phyloP scores from a whole-genome alignment of 345 rosid genomes.

The Gossypium sturtianum region DNA sequence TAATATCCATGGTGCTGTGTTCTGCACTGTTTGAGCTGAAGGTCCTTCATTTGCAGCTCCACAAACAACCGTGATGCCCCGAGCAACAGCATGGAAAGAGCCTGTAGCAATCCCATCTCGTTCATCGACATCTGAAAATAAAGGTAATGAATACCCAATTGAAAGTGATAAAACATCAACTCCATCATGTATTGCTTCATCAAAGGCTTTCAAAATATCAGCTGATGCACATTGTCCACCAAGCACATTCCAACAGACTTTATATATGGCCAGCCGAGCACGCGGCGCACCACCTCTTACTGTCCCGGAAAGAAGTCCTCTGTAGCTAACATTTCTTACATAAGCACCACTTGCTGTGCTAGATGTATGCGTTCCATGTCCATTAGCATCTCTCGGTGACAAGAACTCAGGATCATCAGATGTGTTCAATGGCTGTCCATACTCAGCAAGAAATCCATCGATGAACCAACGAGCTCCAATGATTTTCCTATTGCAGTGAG shows the following conservation, averaged over 20 bases:
- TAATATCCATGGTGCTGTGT: constrained; percentile 55
- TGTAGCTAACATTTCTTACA: constrained; percentile 26
- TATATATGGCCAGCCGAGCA: constrained; percentile 41
- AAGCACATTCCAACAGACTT: constrained; percentile 26
- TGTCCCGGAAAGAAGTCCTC: constrained; percentile 30
- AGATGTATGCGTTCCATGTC: constrained; percentile 64
- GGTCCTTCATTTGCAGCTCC: constrained; percentile 48
- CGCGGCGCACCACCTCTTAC: constrained; percentile 38
- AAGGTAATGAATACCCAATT: constrained; percentile 12
- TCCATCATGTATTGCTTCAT: constrained; percentile 28
- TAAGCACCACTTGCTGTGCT: constrained; percentile 41
- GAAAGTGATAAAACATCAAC: constrained; percentile 32
- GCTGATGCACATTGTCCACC: constrained; percentile 52
- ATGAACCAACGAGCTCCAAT: constrained; percentile 36
- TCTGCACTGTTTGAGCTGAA: constrained; percentile 30
- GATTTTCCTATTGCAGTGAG: constrained; percentile 29
- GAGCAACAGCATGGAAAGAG: constrained; percentile 27
- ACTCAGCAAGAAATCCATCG: constrained; percentile 19
- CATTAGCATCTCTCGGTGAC: constrained; percentile 28
- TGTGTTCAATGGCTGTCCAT: constrained; percentile 18
- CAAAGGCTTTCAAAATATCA: constrained; percentile 14
- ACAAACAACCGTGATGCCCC: constrained; percentile 30
- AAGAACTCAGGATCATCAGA: constrained; percentile 12
- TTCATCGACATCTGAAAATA: constrained; percentile 13
- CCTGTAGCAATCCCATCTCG: constrained; percentile 28